A percentile compares a stretch with the other conserved stretches of the same genome.
Conservation (phyloP, 2,329 filamentous ascomycete species). For the Paracamarosporium sp. region DNA sequence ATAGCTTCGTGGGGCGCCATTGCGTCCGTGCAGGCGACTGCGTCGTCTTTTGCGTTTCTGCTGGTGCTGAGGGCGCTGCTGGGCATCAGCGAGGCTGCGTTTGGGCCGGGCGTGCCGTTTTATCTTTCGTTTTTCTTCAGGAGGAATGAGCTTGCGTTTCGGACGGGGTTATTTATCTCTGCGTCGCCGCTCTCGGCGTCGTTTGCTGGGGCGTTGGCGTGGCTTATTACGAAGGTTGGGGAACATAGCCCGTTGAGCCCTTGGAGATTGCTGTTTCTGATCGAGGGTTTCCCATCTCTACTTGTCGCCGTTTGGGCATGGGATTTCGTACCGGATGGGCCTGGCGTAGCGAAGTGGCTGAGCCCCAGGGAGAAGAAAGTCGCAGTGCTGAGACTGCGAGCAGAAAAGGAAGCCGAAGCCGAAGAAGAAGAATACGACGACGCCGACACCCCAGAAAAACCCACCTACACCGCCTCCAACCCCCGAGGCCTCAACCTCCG, state of each 20-base stretch:
- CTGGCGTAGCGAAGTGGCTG: slow-evolving; percentile 56
- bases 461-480: slow-evolving; percentile 12
- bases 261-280: slow-evolving; percentile 84
- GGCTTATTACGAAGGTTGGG: slow-evolving; percentile 75
- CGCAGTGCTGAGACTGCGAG: slow-evolving; percentile 71
- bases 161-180: slow-evolving; percentile 86
- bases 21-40: slow-evolving; percentile 71
- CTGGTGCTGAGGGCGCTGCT: slow-evolving; percentile 66
- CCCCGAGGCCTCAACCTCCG: slow-evolving; percentile 56
- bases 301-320: slow-evolving; percentile 77
- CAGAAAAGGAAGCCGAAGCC: slow-evolving; percentile 51
- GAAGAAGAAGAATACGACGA: slow-evolving; percentile 44
- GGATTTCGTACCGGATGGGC: slow-evolving; percentile 77
- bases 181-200: slow-evolving; percentile 68
- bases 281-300: slow-evolving; percentile 86
- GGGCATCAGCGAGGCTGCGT: slow-evolving; percentile 67
- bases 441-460: slow-evolving; percentile 29
- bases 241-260: slow-evolving; percentile 72
- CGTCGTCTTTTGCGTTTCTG: slow-evolving; percentile 59
- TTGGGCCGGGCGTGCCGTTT: slow-evolving; percentile 68
- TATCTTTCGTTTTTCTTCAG: slow-evolving; percentile 70
- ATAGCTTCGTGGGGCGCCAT: slow-evolving; percentile 81
- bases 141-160: slow-evolving; percentile 77
- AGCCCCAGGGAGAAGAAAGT: slow-evolving; percentile 62
- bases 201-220: slow-evolving; percentile 80